phyloP scores from a whole-genome alignment of 345 rosid species.

The Brassica rapa region DNA sequence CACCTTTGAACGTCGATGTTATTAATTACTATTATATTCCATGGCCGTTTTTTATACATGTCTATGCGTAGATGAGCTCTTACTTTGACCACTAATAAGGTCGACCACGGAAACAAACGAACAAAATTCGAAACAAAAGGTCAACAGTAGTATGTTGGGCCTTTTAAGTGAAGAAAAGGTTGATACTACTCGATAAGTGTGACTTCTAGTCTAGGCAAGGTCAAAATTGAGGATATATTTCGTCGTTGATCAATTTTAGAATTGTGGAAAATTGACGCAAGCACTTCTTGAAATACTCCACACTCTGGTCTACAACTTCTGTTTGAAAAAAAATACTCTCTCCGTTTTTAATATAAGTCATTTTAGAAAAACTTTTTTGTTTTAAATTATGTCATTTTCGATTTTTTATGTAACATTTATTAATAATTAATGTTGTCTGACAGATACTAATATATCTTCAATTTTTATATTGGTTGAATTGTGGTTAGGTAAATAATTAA shows the following conservation, averaged over 20 bases:
- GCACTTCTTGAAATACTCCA: not conserved
- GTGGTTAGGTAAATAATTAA: too few species aligned
- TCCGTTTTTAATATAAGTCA: too few species aligned
- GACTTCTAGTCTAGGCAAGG: not conserved
- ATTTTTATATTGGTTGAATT: too few species aligned
- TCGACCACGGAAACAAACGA: constrained; percentile 18
- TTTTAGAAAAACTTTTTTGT: too few species aligned
- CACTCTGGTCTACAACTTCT: not conserved
- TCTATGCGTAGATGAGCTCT: not conserved
- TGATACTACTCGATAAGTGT: constrained; percentile 10
- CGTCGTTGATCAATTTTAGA: not conserved
- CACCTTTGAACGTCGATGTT: not conserved
- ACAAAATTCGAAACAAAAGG: not conserved
- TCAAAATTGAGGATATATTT: constrained; percentile 2
- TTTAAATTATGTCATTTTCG: too few species aligned
- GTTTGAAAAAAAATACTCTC: not conserved
- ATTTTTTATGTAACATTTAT: too few species aligned
- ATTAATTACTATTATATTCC: not conserved
- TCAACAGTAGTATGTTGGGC: constrained; percentile 15
- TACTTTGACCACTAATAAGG: constrained; percentile 13
- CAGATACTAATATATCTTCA: too few species aligned
- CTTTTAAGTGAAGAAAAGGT: constrained; percentile 21
- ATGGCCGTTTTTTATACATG: not conserved
- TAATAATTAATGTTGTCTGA: too few species aligned
- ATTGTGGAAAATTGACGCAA: constrained; percentile 1